Percentiles rank a stretch among this genome's conserved stretches.
Evolutionary conservation across 495 filamentous ascomycete genomes (phyloP).

Genomic region (Xylaria grammica): DNA sequence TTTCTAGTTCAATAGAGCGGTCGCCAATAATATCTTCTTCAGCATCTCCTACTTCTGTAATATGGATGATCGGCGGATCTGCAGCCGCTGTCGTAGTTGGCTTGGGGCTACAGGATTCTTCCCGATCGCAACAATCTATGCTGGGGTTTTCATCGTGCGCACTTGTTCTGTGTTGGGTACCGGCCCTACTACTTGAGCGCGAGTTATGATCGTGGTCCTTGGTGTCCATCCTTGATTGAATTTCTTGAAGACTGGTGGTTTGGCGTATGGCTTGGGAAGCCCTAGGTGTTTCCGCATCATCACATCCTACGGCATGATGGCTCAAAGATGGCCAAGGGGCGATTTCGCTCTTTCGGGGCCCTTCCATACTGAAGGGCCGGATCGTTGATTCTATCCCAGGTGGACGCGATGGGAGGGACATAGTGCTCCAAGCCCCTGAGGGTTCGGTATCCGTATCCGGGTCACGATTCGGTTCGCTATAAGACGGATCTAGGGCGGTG

Average conservation of each 20-base stretch:
- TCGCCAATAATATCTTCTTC: not conserved
- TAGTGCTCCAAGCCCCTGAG: constrained; percentile 1
- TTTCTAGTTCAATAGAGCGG: not conserved
- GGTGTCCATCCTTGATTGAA: not conserved
- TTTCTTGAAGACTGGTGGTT: not conserved
- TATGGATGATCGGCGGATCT: not conserved
- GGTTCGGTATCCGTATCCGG: not conserved
- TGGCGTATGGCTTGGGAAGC: not conserved
- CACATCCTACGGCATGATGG: not conserved
- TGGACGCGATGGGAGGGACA: not conserved
- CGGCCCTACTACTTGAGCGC: not conserved
- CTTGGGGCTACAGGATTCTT: not conserved
- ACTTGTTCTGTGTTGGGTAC: not conserved
- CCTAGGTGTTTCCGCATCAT: not conserved
- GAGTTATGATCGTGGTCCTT: not conserved
- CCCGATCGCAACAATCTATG: not conserved
- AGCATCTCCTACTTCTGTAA: not conserved
- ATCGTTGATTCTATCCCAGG: not conserved
- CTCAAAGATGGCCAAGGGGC: not conserved
- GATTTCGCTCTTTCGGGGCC: not conserved
- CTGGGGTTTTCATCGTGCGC: not conserved
- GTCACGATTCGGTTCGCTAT: not conserved
- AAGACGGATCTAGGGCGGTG: not conserved
- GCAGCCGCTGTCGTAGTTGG: not conserved
- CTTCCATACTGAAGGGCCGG: not conserved